Percentiles rank a stretch among this genome's conserved stretches.
Evolutionary conservation across 2,329 filamentous ascomycete species (phyloP).

Genomic region (Arthroderma uncinatum): DNA sequence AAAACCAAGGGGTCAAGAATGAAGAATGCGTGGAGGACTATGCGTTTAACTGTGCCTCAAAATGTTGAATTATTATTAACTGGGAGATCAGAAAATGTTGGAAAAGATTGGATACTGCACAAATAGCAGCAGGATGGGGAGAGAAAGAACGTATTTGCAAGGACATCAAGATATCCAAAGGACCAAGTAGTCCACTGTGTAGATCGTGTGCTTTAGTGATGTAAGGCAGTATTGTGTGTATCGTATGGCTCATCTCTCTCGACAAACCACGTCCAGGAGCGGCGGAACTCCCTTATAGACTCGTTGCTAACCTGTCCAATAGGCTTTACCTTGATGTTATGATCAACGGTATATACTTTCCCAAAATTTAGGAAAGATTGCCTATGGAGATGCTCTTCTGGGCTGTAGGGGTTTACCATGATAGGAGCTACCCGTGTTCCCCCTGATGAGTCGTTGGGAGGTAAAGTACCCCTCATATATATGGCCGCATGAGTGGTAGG

Average conservation of each 20-base stretch:
- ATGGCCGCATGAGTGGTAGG: conserved; percentile 30
- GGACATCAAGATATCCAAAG: neutral
- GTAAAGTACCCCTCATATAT: conserved; percentile 20
- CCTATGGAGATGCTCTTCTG: conserved; percentile 19
- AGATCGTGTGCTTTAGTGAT: neutral
- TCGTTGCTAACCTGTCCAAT: conserved; percentile 26
- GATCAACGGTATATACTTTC: conserved; percentile 33
- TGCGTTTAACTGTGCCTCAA: neutral
- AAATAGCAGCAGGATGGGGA: neutral
- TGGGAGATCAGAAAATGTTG: neutral
- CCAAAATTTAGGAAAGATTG: conserved; percentile 34
- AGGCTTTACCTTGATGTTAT: conserved; percentile 34
- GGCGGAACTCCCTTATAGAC: conserved; percentile 20
- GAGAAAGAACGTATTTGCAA: neutral
- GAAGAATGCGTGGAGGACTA: neutral
- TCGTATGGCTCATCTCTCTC: neutral
- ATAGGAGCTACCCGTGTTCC: conserved; percentile 20
- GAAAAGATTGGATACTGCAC: too few species aligned
- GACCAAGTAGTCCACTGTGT: neutral
- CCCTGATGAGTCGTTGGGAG: neutral
- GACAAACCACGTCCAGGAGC: conserved; percentile 13
- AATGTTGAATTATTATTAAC: conserved; percentile 1
- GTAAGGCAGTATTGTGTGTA: neutral
- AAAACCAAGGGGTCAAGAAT: neutral
- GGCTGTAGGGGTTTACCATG: conserved; percentile 20